Percentiles rank a stretch among this genome's conserved stretches.
Conservation (phyloP, 1,284 basidiomycete genomes). For the Sanghuangporus baumii region DNA sequence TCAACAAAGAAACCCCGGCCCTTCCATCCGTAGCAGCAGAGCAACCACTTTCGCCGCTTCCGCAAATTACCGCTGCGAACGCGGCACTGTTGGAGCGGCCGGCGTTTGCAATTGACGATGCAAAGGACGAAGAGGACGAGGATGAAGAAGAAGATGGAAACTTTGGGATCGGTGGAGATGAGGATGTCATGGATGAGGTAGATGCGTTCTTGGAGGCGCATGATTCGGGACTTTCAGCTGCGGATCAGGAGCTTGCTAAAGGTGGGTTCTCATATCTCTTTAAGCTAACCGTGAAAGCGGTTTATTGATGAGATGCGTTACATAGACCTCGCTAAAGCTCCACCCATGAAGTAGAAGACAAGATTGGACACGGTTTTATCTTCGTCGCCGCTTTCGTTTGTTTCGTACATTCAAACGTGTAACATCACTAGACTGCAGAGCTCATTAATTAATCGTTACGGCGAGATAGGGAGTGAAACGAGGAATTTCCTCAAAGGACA, state of each 20-base stretch:
- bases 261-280: constrained; percentile 35
- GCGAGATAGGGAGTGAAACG: not conserved
- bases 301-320: not conserved
- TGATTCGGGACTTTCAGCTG: constrained; percentile 80
- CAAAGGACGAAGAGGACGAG: constrained; percentile 75
- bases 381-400: not conserved
- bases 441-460: not conserved
- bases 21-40: constrained; percentile 10
- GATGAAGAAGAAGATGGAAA: constrained; percentile 46
- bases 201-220: constrained; percentile 91
- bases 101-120: constrained; percentile 91
- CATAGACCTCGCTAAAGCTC: constrained; percentile 16
- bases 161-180: constrained; percentile 38
- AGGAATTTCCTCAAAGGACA: too few species aligned
- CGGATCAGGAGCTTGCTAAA: constrained; percentile 79
- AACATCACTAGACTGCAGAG: constrained; percentile 5
- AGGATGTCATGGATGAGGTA: constrained; percentile 83
- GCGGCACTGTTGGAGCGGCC: constrained; percentile 85
- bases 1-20: constrained; percentile 19
- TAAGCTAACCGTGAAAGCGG: not conserved
- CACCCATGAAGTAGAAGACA: constrained; percentile 16
- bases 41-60: constrained; percentile 43
- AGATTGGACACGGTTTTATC: too few species aligned
- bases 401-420: not conserved
- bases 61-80: constrained; percentile 75